A percentile compares a stretch with the other conserved stretches of the same genome.
These are phyloP conservation scores for Penicillium soppii DNA, from an alignment of 495 filamentous ascomycete genomes.

Conservation along the genomic window DNA sequence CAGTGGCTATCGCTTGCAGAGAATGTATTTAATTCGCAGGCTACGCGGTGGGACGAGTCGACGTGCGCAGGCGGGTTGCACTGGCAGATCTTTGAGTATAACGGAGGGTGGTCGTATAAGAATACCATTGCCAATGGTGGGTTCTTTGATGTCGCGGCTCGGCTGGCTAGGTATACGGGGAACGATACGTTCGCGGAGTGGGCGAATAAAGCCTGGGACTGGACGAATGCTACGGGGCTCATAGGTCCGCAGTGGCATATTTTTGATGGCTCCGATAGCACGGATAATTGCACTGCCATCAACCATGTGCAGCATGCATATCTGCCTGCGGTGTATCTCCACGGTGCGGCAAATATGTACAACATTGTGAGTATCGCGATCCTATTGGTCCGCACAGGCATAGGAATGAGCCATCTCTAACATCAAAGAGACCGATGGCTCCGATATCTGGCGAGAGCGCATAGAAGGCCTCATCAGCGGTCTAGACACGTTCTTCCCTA, in stretches of 20 bases:
- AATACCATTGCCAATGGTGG: constrained; percentile 73
- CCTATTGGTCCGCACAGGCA: neutral
- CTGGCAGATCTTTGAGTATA: constrained; percentile 78
- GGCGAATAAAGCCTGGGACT: constrained; percentile 69
- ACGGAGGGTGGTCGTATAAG: constrained; percentile 74
- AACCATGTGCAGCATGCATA: constrained; percentile 63
- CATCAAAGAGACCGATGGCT: constrained; percentile 52
- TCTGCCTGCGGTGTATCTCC: constrained; percentile 62
- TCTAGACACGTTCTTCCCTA: constrained; percentile 50
- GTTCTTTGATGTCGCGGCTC: constrained; percentile 73
- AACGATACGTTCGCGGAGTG: constrained; percentile 71
- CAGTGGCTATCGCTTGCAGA: constrained; percentile 73
- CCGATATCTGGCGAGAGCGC: constrained; percentile 53
- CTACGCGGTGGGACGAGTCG: constrained; percentile 62
- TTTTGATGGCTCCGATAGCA: constrained; percentile 59
- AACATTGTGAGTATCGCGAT: constrained; percentile 52
- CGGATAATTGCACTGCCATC: constrained; percentile 34
- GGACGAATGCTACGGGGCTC: constrained; percentile 58
- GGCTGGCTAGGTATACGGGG: constrained; percentile 69
- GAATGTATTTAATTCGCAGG: constrained; percentile 71
- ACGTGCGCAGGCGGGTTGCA: constrained; percentile 67
- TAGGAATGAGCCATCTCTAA: too few species aligned
- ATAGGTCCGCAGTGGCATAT: constrained; percentile 57
- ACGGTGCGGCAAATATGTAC: constrained; percentile 72
- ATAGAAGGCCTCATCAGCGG: constrained; percentile 54